phyloP scores from a whole-genome alignment of 345 rosid genomes.

The Acer negundo region DNA sequence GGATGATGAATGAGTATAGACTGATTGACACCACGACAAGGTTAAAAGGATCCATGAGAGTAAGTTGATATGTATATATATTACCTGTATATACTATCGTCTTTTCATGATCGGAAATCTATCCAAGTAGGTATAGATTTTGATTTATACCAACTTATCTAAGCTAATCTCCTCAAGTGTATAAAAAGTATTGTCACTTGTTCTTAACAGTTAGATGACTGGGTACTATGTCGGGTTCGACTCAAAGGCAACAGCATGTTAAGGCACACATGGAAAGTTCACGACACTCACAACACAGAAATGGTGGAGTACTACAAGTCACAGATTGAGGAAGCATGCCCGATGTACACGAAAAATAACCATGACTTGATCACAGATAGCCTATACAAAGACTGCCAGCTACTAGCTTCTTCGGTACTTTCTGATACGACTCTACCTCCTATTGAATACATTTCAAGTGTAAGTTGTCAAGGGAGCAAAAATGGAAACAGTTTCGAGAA shows the following conservation, averaged over 20 bases:
- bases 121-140: no score
- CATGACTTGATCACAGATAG: slow-evolving; percentile 35
- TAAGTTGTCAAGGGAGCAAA: slow-evolving; percentile 29
- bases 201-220: slow-evolving; percentile 48
- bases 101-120: neutral
- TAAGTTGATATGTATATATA: slow-evolving; percentile 23
- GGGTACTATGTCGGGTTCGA: slow-evolving; percentile 57
- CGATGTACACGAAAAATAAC: slow-evolving; percentile 15
- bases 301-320: slow-evolving; percentile 5
- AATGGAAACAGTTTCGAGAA: slow-evolving; percentile 18
- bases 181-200: neutral
- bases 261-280: slow-evolving; percentile 20
- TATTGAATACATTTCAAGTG: slow-evolving; percentile 26
- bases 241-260: slow-evolving; percentile 23
- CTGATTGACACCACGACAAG: slow-evolving; percentile 29
- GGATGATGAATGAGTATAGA: slow-evolving; percentile 60
- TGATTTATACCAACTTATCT: neutral
- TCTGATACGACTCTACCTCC: slow-evolving; percentile 34
- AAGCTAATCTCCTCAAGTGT: neutral
- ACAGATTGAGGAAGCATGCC: slow-evolving; percentile 16
- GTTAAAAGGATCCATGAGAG: slow-evolving; percentile 53
- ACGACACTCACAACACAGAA: slow-evolving; percentile 19
- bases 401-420: slow-evolving; percentile 35
- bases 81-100: neutral
- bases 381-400: slow-evolving; percentile 39